Evolutionary conservation across 225 moss, liverwort and hornwort genomes (phyloP), one percentile per base, ranked within the genome.

Genomic region (Rhytidiadelphus loreus): DNA sequence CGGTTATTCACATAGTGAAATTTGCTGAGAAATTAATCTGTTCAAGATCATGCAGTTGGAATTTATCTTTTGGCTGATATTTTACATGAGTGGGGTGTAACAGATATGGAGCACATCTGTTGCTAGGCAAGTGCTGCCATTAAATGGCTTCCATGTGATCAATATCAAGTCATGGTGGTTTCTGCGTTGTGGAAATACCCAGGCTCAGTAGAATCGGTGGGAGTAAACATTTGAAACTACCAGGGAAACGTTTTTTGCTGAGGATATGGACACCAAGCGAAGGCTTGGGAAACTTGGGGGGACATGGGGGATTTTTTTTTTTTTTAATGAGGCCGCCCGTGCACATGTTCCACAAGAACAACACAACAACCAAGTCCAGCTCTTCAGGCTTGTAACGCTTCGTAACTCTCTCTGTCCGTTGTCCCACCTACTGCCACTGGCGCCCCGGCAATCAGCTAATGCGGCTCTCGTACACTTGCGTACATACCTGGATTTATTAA

Each of bases 91-190:
- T 16, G 84, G 62, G n/a, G 73, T 88, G 70, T 17, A 85, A 71
- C 77, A 95, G 96, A 91, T 94, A 96, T 89, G 96, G 97, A 78
- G 94, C 96, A 39, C 96, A 96, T 92, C 96, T 92, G 39, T 92
- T 96, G 71, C 88, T 95, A 71, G 97, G 95, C 83, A 97, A 96
- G 81, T 95, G 96, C 86, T 98, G 95, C 86, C 97, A 97, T 91
- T 95, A 96, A 92, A 96, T 96, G 92, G 93, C 96, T 78, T 78
- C 56, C 11, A 57, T 26, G 11, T 26, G 56, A 78, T 26, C 77
- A 77, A 16, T 77, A 6, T n/a, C n/a, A 78, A n/a, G n/a, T 78
- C 79, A 79, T 5, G 28, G 39, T 28, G 57, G 81, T 81, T 22
- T 81, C 32, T 15, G 32, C 32, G 44, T 44, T 3, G 7, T 7